These are phyloP conservation scores for Biscutella auriculata DNA, from an alignment of 441 rosid species.

Conservation along the genomic window DNA sequence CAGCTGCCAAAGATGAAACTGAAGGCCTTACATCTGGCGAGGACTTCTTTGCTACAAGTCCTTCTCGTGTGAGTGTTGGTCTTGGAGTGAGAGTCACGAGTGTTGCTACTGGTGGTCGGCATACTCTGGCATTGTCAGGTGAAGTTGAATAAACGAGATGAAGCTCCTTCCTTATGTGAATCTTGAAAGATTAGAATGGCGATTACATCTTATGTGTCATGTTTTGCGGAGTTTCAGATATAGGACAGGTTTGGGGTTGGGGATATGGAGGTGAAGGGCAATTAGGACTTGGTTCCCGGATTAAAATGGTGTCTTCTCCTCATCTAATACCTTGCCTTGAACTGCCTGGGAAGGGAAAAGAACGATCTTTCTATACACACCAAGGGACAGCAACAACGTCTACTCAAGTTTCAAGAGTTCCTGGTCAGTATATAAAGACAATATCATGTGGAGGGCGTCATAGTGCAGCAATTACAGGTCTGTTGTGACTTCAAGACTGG, in stretches of 20 bases:
- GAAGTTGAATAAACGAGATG: slow-evolving; percentile 22
- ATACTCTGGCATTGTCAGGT: slow-evolving; percentile 62
- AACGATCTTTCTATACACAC: slow-evolving; percentile 23
- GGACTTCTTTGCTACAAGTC: slow-evolving; percentile 34
- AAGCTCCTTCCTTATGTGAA: slow-evolving; percentile 25
- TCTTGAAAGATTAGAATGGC: slow-evolving; percentile 34
- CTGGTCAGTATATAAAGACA: slow-evolving; percentile 43
- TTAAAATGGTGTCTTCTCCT: slow-evolving; percentile 60
- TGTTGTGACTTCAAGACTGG: background rate
- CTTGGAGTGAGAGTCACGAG: slow-evolving; percentile 42
- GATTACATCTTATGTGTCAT: slow-evolving; percentile 16
- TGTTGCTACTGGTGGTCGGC: slow-evolving; percentile 68
- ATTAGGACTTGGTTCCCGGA: slow-evolving; percentile 57
- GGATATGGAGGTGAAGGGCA: slow-evolving; percentile 80
- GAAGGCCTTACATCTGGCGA: slow-evolving; percentile 35
- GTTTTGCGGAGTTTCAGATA: slow-evolving; percentile 48
- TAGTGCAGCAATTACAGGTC: slow-evolving; percentile 57
- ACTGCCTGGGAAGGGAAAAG: slow-evolving; percentile 28
- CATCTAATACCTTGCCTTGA: slow-evolving; percentile 52
- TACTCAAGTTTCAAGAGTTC: slow-evolving; percentile 23
- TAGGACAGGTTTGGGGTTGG: slow-evolving; percentile 84
- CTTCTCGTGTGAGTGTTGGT: slow-evolving; percentile 35
- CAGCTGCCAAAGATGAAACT: slow-evolving; percentile 37
- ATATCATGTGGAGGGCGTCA: slow-evolving; percentile 71
- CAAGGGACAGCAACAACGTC: slow-evolving; percentile 32